phyloP scores from a whole-genome alignment of 148 eudicot species.

The Talinum fruticosum region DNA sequence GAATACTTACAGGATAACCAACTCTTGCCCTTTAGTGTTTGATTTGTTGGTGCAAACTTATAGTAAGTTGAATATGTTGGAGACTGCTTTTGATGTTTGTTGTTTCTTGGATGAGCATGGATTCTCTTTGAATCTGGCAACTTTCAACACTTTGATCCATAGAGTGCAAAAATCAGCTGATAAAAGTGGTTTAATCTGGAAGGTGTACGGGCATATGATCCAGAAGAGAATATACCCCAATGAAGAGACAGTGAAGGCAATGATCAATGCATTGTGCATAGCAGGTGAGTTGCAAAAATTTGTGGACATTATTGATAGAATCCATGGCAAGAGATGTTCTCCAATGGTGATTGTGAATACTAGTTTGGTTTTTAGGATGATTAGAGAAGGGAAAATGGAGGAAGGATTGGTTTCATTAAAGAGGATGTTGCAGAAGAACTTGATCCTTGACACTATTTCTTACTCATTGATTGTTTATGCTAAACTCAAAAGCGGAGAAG shows the following conservation, averaged over 20 bases:
- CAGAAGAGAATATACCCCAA: conserved; percentile 55
- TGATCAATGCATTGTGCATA: conserved; percentile 73
- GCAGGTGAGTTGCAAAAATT: conserved; percentile 62
- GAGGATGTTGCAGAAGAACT: conserved; percentile 61
- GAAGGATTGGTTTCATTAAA: conserved; percentile 60
- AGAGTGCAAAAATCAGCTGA: conserved; percentile 55
- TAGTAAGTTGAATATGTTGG: conserved; percentile 66
- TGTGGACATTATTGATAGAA: conserved; percentile 56
- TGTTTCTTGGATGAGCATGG: conserved; percentile 58
- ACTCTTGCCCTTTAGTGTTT: conserved; percentile 66
- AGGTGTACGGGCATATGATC: conserved; percentile 73
- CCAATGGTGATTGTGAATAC: conserved; percentile 66
- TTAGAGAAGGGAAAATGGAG: conserved; percentile 58
- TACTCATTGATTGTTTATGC: conserved; percentile 63
- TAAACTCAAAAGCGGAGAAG: conserved; percentile 46
- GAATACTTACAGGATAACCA: conserved; percentile 38
- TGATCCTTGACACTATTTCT: conserved; percentile 68
- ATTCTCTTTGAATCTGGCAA: conserved; percentile 50
- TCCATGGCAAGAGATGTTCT: conserved; percentile 68
- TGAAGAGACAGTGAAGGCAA: conserved; percentile 47
- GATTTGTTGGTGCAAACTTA: conserved; percentile 75
- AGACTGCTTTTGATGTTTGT: conserved; percentile 53
- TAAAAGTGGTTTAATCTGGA: conserved; percentile 50
- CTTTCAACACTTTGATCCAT: conserved; percentile 66
- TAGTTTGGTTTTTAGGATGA: conserved; percentile 58